Evolutionary conservation across 352 stramenopile genomes (phyloP).

Genomic region (Aphanomyces astaci): DNA sequence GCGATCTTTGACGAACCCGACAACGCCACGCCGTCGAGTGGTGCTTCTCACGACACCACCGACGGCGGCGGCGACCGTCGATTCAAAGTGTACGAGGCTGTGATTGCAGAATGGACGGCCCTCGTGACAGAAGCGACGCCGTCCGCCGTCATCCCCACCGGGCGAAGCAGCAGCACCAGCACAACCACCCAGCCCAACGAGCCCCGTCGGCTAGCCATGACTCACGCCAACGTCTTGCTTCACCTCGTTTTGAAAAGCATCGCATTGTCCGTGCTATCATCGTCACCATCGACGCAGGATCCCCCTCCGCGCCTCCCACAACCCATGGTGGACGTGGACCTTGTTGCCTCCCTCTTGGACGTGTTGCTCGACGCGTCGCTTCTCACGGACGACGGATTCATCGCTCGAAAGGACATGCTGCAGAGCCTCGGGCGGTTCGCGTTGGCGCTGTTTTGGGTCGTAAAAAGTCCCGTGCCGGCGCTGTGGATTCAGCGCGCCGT

Average conservation of each 20-base stretch:
- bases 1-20: conserved; percentile 1
- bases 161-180: conserved; percentile 40
- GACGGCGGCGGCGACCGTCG: neutral
- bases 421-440: conserved; percentile 49
- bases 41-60: neutral
- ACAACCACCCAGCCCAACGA: too few relatives aligned
- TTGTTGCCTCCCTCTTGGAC: conserved; percentile 38
- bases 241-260: conserved; percentile 65
- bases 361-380: conserved; percentile 35
- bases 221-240: conserved; percentile 45
- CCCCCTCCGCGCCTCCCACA: conserved; percentile 25
- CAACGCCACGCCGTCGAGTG: neutral
- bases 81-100: conserved; percentile 17
- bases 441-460: conserved; percentile 45
- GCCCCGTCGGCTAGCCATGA: conserved; percentile 29
- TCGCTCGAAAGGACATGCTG: conserved; percentile 64
- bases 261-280: conserved; percentile 27
- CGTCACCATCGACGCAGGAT: conserved; percentile 11
- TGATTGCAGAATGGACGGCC: conserved; percentile 48
- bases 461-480: conserved; percentile 37
- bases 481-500: conserved; percentile 14
- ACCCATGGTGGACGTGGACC: conserved; percentile 29
- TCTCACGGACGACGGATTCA: conserved; percentile 25
- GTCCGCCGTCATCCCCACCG: conserved; percentile 21
- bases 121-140: conserved; percentile 39